Base-by-base conservation (phyloP, 1,284 basidiomycete genomes). In the Violaceomyces palustris region DNA sequence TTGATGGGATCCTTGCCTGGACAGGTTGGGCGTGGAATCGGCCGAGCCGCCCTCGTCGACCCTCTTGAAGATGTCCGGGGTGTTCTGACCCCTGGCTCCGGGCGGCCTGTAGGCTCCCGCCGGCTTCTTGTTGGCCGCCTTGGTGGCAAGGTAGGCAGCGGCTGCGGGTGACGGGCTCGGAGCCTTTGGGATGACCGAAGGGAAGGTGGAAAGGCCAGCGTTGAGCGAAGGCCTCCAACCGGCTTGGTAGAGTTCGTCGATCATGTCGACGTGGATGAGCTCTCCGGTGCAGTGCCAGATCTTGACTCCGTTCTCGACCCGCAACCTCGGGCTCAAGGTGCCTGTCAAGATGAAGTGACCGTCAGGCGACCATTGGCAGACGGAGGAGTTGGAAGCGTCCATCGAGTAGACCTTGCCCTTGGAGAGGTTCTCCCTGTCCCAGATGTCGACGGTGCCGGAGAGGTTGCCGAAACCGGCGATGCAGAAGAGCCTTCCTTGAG, bases 291-390 rank as follows among this genome's bases (percentile, higher is more conserved):
- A 91, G 75, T 96, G 91, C 87, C 87, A 97, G 50, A 98, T 80
- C 76, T 90, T 91, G 74, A 97, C 83, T 2, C 93, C 90, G 67
- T 97, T 97, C 77, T 98, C 93, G 41, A 98, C 94, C 29, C 94
- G 83, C 42, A 98, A 76, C 24, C 94, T 82, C 1, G 94, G 93
- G 14, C 87, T 91, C 23, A 97, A 81, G 0, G 90, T 97, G 1
- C 91, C 91, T 1, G 92, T 96, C 62, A 98, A 79, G 33, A 98
- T 79, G 77, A 86, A 93, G 35, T 87, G 83, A 9, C 93, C 93
- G 61, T 91, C 88, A 0, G 91, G 87, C 18, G 87, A 88, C 92
- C 93, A 98, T 73, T 93, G 87, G 74, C 90, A 96, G 66, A 86
- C 80, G 0, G 86, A 88, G 6, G 90, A 89, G 75, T 97, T 96